These are phyloP conservation scores for Cryptosporidium andersoni DNA, from an alignment of 169 alveolate genomes.

Conservation along the genomic window DNA sequence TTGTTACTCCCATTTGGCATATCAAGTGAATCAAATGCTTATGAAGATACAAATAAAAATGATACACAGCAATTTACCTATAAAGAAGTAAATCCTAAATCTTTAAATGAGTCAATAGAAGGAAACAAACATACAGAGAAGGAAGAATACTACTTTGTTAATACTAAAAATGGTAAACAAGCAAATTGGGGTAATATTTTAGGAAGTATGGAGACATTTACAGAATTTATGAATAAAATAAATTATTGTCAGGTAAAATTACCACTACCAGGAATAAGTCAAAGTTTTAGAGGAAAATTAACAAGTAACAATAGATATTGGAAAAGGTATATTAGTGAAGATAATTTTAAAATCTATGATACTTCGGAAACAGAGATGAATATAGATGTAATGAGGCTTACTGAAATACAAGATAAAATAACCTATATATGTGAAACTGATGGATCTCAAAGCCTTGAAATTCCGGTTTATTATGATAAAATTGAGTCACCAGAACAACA, in stretches of 20 bases:
- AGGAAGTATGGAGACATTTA: slow-evolving; percentile 35
- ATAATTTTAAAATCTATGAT: not conserved
- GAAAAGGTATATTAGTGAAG: not conserved
- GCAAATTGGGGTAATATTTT: slow-evolving; percentile 34
- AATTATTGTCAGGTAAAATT: slow-evolving; percentile 12
- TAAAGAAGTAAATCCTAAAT: not conserved
- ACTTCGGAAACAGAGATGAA: not conserved
- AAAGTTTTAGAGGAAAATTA: slow-evolving; percentile 38
- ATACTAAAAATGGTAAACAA: slow-evolving; percentile 12
- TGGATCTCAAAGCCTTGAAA: slow-evolving; percentile 3
- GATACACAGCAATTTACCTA: too few species aligned
- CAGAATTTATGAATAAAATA: slow-evolving; percentile 42
- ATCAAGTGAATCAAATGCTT: not conserved
- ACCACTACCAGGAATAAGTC: slow-evolving; percentile 59
- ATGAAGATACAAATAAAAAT: not conserved
- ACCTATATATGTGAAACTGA: not conserved
- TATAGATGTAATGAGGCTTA: not conserved
- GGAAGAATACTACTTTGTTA: not conserved
- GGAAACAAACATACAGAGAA: not conserved
- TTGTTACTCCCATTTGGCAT: slow-evolving; percentile 16
- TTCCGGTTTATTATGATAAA: slow-evolving; percentile 18
- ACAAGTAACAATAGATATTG: not conserved
- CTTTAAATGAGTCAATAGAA: not conserved
- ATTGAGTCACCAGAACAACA: slow-evolving; percentile 51
- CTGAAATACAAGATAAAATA: not conserved